Conservation (phyloP, 2,329 filamentous ascomycete genomes). For the Beauveria bassiana region DNA sequence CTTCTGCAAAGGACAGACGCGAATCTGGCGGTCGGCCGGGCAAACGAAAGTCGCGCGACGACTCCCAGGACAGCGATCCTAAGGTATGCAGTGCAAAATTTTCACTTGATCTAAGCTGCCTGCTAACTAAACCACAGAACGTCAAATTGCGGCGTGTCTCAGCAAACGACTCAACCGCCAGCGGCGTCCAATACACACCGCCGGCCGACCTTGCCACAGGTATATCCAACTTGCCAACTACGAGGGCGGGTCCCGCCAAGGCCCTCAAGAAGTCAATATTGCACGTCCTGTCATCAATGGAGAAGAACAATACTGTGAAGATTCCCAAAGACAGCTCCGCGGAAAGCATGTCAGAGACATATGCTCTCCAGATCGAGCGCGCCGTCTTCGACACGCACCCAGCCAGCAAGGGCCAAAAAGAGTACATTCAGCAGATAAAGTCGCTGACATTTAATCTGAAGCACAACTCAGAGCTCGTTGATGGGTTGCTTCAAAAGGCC, state of each 20-base stretch:
- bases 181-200: slow-evolving; percentile 35
- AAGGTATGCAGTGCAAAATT: slow-evolving; percentile 34
- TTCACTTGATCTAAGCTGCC: too few species aligned
- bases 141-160: slow-evolving; percentile 46
- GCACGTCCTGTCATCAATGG: slow-evolving; percentile 56
- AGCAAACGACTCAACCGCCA: slow-evolving; percentile 35
- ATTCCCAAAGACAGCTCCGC: slow-evolving; percentile 56
- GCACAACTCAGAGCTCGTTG: slow-evolving; percentile 71
- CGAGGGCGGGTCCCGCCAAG: slow-evolving; percentile 61
- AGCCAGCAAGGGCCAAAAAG: slow-evolving; percentile 34
- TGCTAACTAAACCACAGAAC: slow-evolving; percentile 24
- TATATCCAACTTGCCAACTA: slow-evolving; percentile 49
- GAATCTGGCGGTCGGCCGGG: slow-evolving; percentile 26
- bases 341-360: slow-evolving; percentile 57
- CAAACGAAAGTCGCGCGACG: slow-evolving; percentile 53
- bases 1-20: slow-evolving; percentile 34
- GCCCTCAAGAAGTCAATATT: slow-evolving; percentile 63
- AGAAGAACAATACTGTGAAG: slow-evolving; percentile 56
- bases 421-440: slow-evolving; percentile 59
- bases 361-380: slow-evolving; percentile 76
- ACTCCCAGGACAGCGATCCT: slow-evolving; percentile 42
- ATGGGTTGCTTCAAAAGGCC: slow-evolving; percentile 63
- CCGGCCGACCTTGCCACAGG: slow-evolving; percentile 44
- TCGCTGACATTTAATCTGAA: slow-evolving; percentile 81
- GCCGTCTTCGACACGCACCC: slow-evolving; percentile 52